Conservation (phyloP, 1,139 yeast genomes). For the Nadsonia starkeyi-henricii region DNA sequence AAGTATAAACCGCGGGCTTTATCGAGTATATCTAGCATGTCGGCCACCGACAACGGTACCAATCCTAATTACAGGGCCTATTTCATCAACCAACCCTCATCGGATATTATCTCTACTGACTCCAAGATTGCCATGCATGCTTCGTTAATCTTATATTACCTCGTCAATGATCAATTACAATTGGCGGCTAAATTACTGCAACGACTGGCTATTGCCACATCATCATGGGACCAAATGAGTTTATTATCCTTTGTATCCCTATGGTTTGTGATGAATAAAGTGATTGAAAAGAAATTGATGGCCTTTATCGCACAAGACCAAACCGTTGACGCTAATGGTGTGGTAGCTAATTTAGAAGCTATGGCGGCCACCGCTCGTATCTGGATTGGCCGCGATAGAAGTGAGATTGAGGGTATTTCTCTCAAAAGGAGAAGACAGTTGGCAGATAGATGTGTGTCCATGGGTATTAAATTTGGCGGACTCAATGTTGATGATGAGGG, state of each 20-base stretch:
- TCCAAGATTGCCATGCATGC: slow-evolving; percentile 18
- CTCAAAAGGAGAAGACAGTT: slow-evolving; percentile 19
- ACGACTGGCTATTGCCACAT: slow-evolving; percentile 11
- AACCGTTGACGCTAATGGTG: slow-evolving; percentile 1
- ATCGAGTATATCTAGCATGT: slow-evolving; percentile 8
- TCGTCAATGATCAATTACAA: slow-evolving; percentile 10
- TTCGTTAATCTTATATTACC: slow-evolving; percentile 15
- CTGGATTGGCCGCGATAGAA: slow-evolving; percentile 26
- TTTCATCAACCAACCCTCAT: background rate
- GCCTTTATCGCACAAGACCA: slow-evolving; percentile 5
- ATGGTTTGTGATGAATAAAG: slow-evolving; percentile 11
- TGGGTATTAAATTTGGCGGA: slow-evolving; percentile 20
- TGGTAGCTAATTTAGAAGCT: slow-evolving; percentile 13
- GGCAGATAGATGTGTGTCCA: slow-evolving; percentile 21
- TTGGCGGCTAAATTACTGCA: slow-evolving; percentile 13
- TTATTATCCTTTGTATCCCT: slow-evolving; percentile 24
- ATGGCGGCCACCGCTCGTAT: slow-evolving; percentile 20
- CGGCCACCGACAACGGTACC: background rate
- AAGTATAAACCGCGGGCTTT: slow-evolving; percentile 6
- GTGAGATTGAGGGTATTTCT: slow-evolving; percentile 20
- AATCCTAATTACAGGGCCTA: no score
- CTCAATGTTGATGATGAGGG: no score
- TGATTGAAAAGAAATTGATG: slow-evolving; percentile 8
- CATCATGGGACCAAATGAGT: slow-evolving; percentile 17
- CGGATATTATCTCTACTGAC: slow-evolving; percentile 13